Conservation (phyloP, 2,329 filamentous ascomycete species). For the Cercospora janseana region DNA sequence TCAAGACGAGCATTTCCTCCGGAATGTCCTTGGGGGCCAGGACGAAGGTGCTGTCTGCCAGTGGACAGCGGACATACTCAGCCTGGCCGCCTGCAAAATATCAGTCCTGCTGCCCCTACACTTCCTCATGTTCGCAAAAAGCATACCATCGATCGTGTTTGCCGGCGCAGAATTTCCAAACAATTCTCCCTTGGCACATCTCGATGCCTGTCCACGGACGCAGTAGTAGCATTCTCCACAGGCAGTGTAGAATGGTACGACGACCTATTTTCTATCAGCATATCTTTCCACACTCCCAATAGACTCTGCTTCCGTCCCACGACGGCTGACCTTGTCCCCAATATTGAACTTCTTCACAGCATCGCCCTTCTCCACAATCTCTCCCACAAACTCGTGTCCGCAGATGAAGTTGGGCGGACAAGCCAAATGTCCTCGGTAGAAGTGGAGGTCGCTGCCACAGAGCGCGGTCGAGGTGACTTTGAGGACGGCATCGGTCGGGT, state of each 20-base stretch:
- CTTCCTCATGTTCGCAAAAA: fast-evolving
- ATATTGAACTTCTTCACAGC: conserved; percentile 66
- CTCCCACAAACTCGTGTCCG: conserved; percentile 85
- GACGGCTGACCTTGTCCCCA: conserved; percentile 57
- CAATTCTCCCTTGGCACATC: conserved; percentile 65
- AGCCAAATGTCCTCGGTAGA: conserved; percentile 77
- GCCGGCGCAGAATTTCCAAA: conserved; percentile 54
- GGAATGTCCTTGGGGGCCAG: conserved; percentile 69
- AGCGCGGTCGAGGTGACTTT: conserved; percentile 80
- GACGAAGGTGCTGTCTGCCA: conserved; percentile 77
- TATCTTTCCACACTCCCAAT: not conserved
- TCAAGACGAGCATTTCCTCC: conserved; percentile 73
- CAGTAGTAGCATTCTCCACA: conserved; percentile 85
- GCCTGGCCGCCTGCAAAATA: conserved; percentile 29
- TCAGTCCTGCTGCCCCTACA: not conserved
- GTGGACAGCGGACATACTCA: conserved; percentile 65
- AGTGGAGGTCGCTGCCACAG: conserved; percentile 86
- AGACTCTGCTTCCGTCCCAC: not conserved
- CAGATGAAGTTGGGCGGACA: conserved; percentile 61
- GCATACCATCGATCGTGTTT: conserved; percentile 33
- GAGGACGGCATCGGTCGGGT: conserved; percentile 73
- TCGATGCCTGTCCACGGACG: conserved; percentile 69
- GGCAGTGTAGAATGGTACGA: conserved; percentile 78
- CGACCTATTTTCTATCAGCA: conserved; percentile 52
- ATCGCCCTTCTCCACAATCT: conserved; percentile 65